Percentiles rank a stretch among this genome's conserved stretches.
These are phyloP conservation scores for Paramecium sexaurelia DNA, from an alignment of 73 alveolate genomes.

Conservation along the genomic window DNA sequence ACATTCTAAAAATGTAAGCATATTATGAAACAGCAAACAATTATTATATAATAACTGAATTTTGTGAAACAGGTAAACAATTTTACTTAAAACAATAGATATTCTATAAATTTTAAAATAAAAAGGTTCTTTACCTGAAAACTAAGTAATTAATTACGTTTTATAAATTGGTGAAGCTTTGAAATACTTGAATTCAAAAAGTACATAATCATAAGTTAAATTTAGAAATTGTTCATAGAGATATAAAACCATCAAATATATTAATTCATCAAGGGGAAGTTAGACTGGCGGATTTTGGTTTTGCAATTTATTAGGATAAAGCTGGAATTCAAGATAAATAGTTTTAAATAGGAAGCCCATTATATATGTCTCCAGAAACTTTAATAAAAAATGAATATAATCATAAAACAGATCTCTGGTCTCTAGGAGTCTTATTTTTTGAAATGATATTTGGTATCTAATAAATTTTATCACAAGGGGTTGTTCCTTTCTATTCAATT, in stretches of 20 bases:
- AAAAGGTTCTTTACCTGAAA: not conserved
- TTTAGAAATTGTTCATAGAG: conserved; percentile 60
- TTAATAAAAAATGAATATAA: not conserved
- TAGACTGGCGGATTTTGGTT: conserved; percentile 65
- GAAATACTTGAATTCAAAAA: not conserved
- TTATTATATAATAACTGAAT: conserved; percentile 40
- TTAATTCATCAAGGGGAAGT: conserved; percentile 38
- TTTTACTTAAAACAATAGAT: not conserved
- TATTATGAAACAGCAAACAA: conserved; percentile 11
- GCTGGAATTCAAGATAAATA: not conserved
- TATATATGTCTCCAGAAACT: conserved; percentile 36
- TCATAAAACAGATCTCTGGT: not conserved
- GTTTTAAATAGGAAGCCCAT: conserved; percentile 33
- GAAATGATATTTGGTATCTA: conserved; percentile 3
- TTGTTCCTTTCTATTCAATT: conserved; percentile 20
- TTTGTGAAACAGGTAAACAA: conserved; percentile 38
- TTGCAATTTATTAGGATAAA: conserved; percentile 1
- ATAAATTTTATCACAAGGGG: not conserved
- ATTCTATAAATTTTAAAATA: not conserved
- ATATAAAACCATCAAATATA: conserved; percentile 64
- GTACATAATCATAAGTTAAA: not conserved
- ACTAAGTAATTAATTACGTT: not conserved
- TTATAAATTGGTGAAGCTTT: not conserved
- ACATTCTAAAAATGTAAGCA: not conserved
- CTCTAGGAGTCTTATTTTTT: not conserved